A percentile compares a stretch with the other conserved stretches of the same genome.
phyloP scores from a whole-genome alignment of 306 rosid species.

The Quillaja saponaria region DNA sequence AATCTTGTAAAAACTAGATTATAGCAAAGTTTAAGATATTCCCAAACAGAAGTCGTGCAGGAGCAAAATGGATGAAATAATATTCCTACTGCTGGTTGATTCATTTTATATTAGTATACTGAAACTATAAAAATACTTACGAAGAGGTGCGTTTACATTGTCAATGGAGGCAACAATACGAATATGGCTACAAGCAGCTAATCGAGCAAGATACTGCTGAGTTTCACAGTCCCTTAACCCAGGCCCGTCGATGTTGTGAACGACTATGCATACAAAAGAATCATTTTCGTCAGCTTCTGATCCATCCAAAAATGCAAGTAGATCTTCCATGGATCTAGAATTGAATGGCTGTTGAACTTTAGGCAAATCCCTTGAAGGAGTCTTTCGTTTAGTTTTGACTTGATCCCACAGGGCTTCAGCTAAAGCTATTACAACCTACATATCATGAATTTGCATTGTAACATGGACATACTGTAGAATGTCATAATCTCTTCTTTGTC shows the following conservation, averaged over 20 bases:
- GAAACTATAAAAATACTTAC: constrained; percentile 47
- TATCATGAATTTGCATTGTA: constrained; percentile 11
- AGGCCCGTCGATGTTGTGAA: constrained; percentile 93
- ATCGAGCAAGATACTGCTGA: constrained; percentile 73
- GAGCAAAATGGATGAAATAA: neutral
- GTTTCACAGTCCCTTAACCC: constrained; percentile 82
- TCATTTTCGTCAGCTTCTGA: constrained; percentile 46
- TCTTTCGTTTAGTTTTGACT: constrained; percentile 50
- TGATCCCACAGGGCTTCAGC: constrained; percentile 78
- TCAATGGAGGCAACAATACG: constrained; percentile 77
- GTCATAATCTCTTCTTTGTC: neutral
- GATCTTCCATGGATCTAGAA: constrained; percentile 74
- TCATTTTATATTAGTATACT: constrained; percentile 15
- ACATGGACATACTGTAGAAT: constrained; percentile 17
- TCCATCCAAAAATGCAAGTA: constrained; percentile 71
- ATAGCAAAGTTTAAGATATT: constrained; percentile 20
- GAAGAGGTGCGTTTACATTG: constrained; percentile 79
- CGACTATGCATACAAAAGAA: constrained; percentile 57
- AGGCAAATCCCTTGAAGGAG: constrained; percentile 39
- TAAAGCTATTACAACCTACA: constrained; percentile 67
- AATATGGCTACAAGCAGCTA: constrained; percentile 73
- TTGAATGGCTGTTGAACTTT: constrained; percentile 57
- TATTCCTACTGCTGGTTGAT: neutral
- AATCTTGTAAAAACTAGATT: constrained; percentile 3
- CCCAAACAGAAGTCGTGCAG: neutral